phyloP scores from a whole-genome alignment of 352 stramenopile species.

The Aphanomyces astaci region DNA sequence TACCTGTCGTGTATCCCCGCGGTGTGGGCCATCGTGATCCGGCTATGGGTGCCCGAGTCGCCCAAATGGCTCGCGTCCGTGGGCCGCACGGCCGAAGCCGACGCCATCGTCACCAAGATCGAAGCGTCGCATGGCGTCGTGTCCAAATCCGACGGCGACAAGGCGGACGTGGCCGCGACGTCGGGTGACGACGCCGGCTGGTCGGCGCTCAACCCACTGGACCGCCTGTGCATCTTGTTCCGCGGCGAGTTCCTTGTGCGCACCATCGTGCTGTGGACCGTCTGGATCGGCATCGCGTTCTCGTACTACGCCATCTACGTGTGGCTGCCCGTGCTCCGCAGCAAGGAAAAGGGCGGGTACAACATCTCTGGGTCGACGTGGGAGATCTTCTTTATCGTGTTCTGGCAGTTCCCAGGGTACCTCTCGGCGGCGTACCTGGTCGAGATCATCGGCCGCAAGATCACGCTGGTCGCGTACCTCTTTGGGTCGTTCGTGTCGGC shows the following conservation, averaged over 20 bases:
- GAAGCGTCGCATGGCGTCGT: conserved; percentile 50
- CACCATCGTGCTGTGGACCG: conserved; percentile 28
- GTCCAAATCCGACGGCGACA: not conserved
- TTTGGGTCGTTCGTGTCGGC: conserved; percentile 39
- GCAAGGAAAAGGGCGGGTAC: conserved; percentile 37
- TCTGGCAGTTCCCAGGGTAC: conserved; percentile 59
- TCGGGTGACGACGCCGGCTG: not conserved
- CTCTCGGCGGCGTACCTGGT: conserved; percentile 44
- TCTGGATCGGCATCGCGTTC: conserved; percentile 32
- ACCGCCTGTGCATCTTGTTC: conserved; percentile 50
- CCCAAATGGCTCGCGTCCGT: conserved; percentile 62
- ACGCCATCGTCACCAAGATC: conserved; percentile 44
- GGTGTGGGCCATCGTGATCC: conserved; percentile 30
- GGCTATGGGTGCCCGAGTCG: conserved; percentile 39
- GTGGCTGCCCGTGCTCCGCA: conserved; percentile 44
- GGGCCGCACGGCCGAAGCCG: conserved; percentile 47
- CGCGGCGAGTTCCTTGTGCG: conserved; percentile 28
- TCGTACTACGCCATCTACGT: conserved; percentile 52
- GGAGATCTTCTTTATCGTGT: conserved; percentile 56
- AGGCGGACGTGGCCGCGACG: not conserved
- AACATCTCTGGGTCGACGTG: conserved; percentile 50
- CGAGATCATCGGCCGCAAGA: conserved; percentile 44
- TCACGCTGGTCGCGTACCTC: conserved; percentile 48
- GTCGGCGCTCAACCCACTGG: conserved; percentile 31
- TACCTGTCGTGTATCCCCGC: conserved; percentile 27